Conservation (phyloP, 208 protist genomes). For the Spongospora subterranea region DNA sequence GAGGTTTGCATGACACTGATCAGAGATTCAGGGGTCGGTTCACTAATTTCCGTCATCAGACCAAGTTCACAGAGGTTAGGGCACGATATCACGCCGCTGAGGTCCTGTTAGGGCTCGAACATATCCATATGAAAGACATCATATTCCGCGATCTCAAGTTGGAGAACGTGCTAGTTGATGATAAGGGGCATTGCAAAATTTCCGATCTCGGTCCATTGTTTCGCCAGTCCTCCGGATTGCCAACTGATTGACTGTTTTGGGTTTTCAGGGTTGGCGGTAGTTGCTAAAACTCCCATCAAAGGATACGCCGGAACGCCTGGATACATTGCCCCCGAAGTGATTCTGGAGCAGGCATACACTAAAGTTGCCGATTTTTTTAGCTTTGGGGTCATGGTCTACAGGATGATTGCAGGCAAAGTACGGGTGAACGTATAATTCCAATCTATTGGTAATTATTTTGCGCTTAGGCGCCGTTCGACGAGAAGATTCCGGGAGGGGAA, state of each 20-base stretch:
- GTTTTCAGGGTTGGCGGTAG: not conserved
- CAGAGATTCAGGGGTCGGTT: not conserved
- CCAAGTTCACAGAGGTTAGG: slow-evolving; percentile 18
- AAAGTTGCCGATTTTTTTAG: slow-evolving; percentile 81
- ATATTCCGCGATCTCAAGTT: slow-evolving; percentile 79
- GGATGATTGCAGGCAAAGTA: slow-evolving; percentile 77
- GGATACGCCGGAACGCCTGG: slow-evolving; percentile 82
- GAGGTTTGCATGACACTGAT: not conserved
- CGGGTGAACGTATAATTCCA: not conserved
- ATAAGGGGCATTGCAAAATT: slow-evolving; percentile 84
- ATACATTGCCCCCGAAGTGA: slow-evolving; percentile 77
- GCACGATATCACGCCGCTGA: slow-evolving; percentile 63
- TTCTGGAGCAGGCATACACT: slow-evolving; percentile 74
- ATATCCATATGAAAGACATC: slow-evolving; percentile 71
- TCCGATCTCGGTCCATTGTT: slow-evolving; percentile 85
- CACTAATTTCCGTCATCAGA: not conserved
- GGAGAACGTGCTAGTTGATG: slow-evolving; percentile 75
- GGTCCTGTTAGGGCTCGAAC: slow-evolving; percentile 71
- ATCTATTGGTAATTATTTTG: not conserved
- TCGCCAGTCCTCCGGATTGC: not conserved
- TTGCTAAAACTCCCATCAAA: slow-evolving; percentile 40
- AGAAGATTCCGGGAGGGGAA: not conserved
- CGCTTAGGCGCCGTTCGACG: slow-evolving; percentile 32
- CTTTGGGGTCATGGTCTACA: slow-evolving; percentile 78
- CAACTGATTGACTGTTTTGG: not conserved